Base-by-base conservation (phyloP, 2,329 filamentous ascomycete species). In the Ophiocordyceps camponoti-floridani region DNA sequence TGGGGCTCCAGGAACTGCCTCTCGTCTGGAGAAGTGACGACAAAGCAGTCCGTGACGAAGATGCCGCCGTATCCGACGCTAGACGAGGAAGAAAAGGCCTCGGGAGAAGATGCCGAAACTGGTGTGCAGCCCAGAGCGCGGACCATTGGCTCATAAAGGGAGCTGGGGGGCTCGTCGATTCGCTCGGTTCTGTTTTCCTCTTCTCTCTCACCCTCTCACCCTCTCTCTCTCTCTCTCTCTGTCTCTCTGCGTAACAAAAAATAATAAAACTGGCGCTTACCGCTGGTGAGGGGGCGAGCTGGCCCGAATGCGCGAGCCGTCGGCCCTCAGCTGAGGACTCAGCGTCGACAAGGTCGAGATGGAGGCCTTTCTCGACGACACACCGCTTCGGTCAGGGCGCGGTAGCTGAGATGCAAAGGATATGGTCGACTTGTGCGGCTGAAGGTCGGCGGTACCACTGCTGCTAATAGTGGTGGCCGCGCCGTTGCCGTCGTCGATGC, bases 201-300 rank as follows among this genome's bases (percentile, higher is more conserved):
- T 14, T 35, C 12, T 14, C 14, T 14, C n/a, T 35, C 31, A 12
- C 23, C 23, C 3, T 23, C 23, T 23, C 23, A 3, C 23, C 5
- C 23, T 23, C 23, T 23, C 23, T 3, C 23, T 3, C 31, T 35
- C 31, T 12, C 31, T 35, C 31, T n/a, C n/a, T n/a, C n/a, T n/a
- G n/a, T n/a, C 33, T 13, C 13, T 37, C 13, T 8, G 13, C 13
- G 16, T n/a, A 14, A n/a, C 2, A 16, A 38, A 31, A 45, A 46
- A 27, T 37, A 40, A 37, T 30, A 47, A 31, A 44, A 33, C 30
- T 40, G 35, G 46, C 19, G 49, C 58, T 51, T 61, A 75, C 71
- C 67, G 70, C 46, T 57, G 52, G 48, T 69, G 66, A 30, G 66
- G 63, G 23, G 72, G 71, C 26, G 71, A 74, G 35, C 62, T 66